These are phyloP conservation scores for Pseudopediastrum boryanum DNA, from an alignment of 139 green algal species.

Conservation along the genomic window DNA sequence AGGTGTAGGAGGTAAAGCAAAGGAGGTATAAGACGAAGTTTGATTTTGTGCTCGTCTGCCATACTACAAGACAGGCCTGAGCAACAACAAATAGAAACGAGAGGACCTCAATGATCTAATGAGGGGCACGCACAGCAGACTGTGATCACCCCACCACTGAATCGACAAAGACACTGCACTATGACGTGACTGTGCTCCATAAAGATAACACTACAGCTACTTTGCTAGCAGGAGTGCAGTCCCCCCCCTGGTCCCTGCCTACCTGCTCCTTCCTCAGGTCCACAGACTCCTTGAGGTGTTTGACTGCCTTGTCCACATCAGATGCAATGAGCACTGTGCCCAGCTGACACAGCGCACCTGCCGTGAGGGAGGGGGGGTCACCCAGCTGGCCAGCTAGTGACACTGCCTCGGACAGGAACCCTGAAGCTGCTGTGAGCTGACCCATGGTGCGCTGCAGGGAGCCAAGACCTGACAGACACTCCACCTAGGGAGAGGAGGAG, in stretches of 20 bases:
- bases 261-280: slow-evolving; percentile 40
- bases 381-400: slow-evolving; percentile 44
- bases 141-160: too few species aligned
- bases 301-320: slow-evolving; percentile 31
- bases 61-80: too few species aligned
- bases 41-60: too few species aligned
- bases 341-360: slow-evolving; percentile 46
- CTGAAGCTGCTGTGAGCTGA: slow-evolving; percentile 8
- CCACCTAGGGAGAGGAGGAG: slow-evolving; percentile 41
- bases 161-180: too few species aligned
- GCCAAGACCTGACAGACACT: slow-evolving; percentile 53
- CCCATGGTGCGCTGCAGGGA: slow-evolving; percentile 34
- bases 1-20: too few species aligned
- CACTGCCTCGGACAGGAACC: slow-evolving; percentile 57
- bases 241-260: background rate
- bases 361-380: slow-evolving; percentile 33
- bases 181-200: too few species aligned
- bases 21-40: too few species aligned
- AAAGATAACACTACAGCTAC: too few species aligned
- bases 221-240: background rate
- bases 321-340: slow-evolving; percentile 39
- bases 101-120: too few species aligned
- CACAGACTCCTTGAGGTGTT: slow-evolving; percentile 40
- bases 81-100: too few species aligned
- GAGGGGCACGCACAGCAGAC: too few species aligned